Conservation (phyloP, 2,329 filamentous ascomycete genomes). For the Xylaria sp. region DNA sequence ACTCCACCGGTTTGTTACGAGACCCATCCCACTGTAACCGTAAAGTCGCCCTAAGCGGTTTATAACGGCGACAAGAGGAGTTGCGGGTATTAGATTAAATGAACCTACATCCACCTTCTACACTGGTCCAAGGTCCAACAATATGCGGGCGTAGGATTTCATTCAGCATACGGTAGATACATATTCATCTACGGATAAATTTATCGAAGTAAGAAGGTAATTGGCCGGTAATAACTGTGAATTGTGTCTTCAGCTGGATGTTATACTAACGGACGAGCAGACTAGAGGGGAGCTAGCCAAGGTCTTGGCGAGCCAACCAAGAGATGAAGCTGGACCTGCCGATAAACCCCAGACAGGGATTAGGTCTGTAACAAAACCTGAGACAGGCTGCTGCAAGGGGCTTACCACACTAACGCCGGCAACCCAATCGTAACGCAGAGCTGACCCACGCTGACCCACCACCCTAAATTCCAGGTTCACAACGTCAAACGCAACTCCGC, state of each 20-base stretch:
- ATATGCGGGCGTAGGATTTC: background rate
- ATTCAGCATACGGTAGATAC: background rate
- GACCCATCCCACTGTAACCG: constrained; percentile 18
- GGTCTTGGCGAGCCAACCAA: constrained; percentile 29
- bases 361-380: constrained; percentile 41
- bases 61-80: constrained; percentile 1
- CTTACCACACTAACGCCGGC: constrained; percentile 18
- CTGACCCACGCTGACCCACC: constrained; percentile 36
- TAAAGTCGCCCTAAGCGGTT: constrained; percentile 7
- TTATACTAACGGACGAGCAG: background rate
- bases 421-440: constrained; percentile 23
- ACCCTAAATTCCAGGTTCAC: constrained; percentile 54
- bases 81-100: background rate
- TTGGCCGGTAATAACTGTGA: constrained; percentile 7
- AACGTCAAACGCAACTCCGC: constrained; percentile 57
- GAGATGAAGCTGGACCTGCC: constrained; percentile 23
- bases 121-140: background rate
- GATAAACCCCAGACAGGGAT: constrained; percentile 38
- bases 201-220: background rate
- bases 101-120: background rate
- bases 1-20: constrained; percentile 29
- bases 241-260: background rate
- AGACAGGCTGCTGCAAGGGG: constrained; percentile 41
- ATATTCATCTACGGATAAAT: background rate
- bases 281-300: constrained; percentile 15